Conservation (phyloP, 1,284 basidiomycete genomes). For the Fomitopsis pinicola region DNA sequence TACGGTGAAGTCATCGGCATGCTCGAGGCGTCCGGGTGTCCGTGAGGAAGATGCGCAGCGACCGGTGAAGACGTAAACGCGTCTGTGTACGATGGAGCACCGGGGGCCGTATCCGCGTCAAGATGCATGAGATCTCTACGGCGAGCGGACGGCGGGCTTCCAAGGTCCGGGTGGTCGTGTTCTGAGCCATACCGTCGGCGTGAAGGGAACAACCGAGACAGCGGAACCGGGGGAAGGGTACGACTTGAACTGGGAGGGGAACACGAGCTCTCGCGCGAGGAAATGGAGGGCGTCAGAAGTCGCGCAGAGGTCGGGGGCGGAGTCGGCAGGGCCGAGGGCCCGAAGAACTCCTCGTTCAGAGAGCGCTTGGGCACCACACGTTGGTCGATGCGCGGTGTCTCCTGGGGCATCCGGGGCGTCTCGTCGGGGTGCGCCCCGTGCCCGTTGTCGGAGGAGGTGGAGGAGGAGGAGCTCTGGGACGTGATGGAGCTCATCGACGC, state of each 20-base stretch:
- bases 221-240: conserved; percentile 17
- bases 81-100: neutral
- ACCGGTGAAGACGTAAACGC: neutral
- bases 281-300: conserved; percentile 15
- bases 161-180: conserved; percentile 11
- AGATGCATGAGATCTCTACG: conserved; percentile 20
- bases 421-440: conserved; percentile 10
- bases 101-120: conserved; percentile 7
- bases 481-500: conserved; percentile 5
- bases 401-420: conserved; percentile 10
- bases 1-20: conserved; percentile 9
- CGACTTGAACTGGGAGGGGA: conserved; percentile 19
- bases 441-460: conserved; percentile 7
- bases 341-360: conserved; percentile 30
- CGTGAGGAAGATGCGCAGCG: neutral
- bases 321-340: conserved; percentile 22
- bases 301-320: conserved; percentile 26
- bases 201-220: conserved; percentile 31
- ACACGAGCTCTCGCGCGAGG: conserved; percentile 22
- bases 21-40: neutral
- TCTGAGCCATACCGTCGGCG: conserved; percentile 24
- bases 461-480: conserved; percentile 8
- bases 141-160: conserved; percentile 12
- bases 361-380: conserved; percentile 21
- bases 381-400: conserved; percentile 18